Base-by-base conservation (phyloP, 208 protist species). In the Leishmania mexicana region DNA sequence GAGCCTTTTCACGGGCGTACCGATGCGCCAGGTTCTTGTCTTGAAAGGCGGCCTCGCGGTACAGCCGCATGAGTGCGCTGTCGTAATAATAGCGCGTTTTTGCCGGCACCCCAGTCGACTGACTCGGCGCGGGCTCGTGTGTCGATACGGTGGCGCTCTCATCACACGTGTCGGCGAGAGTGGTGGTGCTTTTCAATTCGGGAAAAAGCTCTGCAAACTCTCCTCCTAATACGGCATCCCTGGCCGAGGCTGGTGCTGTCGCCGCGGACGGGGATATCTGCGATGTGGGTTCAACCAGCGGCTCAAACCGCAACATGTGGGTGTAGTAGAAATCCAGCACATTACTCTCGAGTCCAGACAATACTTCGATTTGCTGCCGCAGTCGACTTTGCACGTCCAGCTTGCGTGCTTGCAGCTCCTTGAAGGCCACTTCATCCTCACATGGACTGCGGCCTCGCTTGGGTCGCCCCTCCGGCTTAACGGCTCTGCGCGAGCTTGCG, bases 261-360 rank as follows among this genome's bases (percentile, higher is more conserved):
- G 35, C 77, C 19, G 28, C 45, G 3, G 47, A 53, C 13, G 1
- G 53, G 4, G n/a, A 38, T 13, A 10, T 38, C 21, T 5, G 45
- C 31, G 28, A 47, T 31, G 45, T 24, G 31, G 1, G 11, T 28
- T 75, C 51, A 11, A 85, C 42, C 8, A 80, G 71, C 51, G 58
- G 81, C 53, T 93, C 87, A 78, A 87, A 87, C 62, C 79, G 79
- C 31, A 93, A 84, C 60, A 53, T 75, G 72, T 93, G 81, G 7
- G 85, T 78, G 84, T 92, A 93, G 82, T 95, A 95, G 72, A 91
- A 93, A 13, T 90, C 86, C 28, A 95, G 60, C 10, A 89, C 86
- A 47, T 81, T 86, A 4, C 78, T 81, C 70, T 96, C 93, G 21
- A 96, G 70, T 0, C 58, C 35, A n/a, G 47, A 54, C 3, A 83